A percentile compares a stretch with the other conserved stretches of the same genome.
Evolutionary conservation across 2,329 filamentous ascomycete species (phyloP).

Genomic region (Arthrocladium fulminans): DNA sequence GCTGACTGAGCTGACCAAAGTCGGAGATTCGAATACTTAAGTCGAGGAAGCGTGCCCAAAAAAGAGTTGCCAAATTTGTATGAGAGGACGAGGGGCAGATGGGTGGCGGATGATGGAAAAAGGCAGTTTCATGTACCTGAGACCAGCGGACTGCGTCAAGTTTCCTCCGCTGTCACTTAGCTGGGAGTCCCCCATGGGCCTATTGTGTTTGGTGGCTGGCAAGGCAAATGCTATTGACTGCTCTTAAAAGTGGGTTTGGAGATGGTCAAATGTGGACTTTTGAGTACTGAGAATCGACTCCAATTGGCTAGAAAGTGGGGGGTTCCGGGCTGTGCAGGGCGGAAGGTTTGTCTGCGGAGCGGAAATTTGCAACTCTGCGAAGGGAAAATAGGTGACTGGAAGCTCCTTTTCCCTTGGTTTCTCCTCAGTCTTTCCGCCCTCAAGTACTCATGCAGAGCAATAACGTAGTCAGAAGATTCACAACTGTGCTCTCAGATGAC

Average conservation of each 20-base stretch:
- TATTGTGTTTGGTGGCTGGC: slow-evolving; percentile 5
- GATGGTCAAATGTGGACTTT: not conserved
- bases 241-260: not conserved
- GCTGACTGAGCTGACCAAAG: not conserved
- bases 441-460: too few relatives aligned
- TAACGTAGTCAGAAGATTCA: too few relatives aligned
- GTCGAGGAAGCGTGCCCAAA: too few relatives aligned
- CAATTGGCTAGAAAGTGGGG: not conserved
- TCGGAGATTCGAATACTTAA: too few relatives aligned
- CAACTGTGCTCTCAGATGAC: too few relatives aligned
- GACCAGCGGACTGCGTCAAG: not conserved
- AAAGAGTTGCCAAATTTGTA: too few relatives aligned
- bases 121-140: not conserved
- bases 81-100: not conserved
- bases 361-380: not conserved
- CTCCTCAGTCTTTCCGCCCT: too few relatives aligned
- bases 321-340: not conserved
- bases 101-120: too few relatives aligned
- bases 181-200: not conserved
- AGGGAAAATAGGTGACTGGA: not conserved
- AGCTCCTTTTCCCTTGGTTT: not conserved
- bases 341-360: not conserved
- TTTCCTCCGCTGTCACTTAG: not conserved
- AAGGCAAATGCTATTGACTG: not conserved
- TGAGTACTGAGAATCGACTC: not conserved